Percentiles rank a stretch among this genome's conserved stretches.
phyloP scores from a whole-genome alignment of 2,329 filamentous ascomycete species.

The Xylaria sp. region DNA sequence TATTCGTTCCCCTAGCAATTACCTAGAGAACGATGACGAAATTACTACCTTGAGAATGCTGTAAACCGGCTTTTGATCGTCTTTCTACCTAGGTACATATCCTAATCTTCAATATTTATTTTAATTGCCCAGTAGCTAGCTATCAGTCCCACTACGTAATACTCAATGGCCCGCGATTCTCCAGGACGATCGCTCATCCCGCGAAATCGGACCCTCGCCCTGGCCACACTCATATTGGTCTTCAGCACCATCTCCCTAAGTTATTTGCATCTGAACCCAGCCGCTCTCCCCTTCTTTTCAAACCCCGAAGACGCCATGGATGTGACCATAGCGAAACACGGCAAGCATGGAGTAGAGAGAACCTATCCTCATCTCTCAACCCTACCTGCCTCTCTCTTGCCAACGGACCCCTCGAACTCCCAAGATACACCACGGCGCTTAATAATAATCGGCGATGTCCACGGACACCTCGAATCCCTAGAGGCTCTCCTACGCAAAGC shows the following conservation, averaged over 20 bases:
- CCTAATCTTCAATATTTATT: background rate
- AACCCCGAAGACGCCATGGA: background rate
- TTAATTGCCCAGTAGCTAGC: background rate
- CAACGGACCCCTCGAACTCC: slow-evolving; percentile 35
- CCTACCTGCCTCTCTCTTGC: slow-evolving; percentile 41
- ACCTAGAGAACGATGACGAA: background rate
- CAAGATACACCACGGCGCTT: slow-evolving; percentile 60
- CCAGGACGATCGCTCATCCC: slow-evolving; percentile 4
- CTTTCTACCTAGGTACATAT: background rate
- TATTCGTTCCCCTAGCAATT: no score
- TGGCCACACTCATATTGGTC: slow-evolving; percentile 19
- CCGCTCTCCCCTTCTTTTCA: background rate
- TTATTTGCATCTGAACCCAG: slow-evolving; percentile 5
- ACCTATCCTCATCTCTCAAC: slow-evolving; percentile 31
- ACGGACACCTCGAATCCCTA: slow-evolving; percentile 79
- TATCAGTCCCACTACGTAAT: background rate
- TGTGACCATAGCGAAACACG: background rate
- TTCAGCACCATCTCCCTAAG: slow-evolving; percentile 5
- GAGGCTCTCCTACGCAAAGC: slow-evolving; percentile 69
- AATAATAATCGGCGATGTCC: slow-evolving; percentile 88
- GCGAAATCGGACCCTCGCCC: slow-evolving; percentile 6
- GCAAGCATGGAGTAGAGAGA: background rate
- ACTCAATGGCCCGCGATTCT: slow-evolving; percentile 15
- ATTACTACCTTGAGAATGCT: background rate
- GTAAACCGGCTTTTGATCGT: background rate